Conservation (phyloP, 306 rosid species). For the Cajanus cajan region DNA sequence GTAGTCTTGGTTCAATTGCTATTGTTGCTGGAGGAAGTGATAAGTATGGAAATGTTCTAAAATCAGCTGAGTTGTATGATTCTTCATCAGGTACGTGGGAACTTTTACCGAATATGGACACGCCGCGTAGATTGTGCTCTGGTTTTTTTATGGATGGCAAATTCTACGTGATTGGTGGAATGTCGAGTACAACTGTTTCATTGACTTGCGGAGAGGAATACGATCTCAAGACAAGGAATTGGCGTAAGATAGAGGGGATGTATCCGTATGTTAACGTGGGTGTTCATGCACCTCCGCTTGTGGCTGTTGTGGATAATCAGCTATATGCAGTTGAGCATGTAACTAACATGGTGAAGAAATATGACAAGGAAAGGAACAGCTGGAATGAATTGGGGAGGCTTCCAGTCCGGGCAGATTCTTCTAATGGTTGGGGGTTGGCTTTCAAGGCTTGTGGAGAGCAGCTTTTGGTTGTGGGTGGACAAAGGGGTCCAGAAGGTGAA, state of each 20-base stretch:
- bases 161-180: constrained; percentile 92
- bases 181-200: constrained; percentile 72
- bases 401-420: constrained; percentile 81
- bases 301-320: constrained; percentile 88
- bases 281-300: constrained; percentile 95
- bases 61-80: constrained; percentile 78
- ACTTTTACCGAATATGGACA: constrained; percentile 71
- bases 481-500: constrained; percentile 90
- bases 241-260: constrained; percentile 85
- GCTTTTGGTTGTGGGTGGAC: constrained; percentile 92
- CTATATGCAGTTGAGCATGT: constrained; percentile 74
- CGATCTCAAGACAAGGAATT: constrained; percentile 62
- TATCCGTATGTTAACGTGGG: constrained; percentile 75
- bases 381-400: constrained; percentile 91
- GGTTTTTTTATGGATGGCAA: constrained; percentile 87
- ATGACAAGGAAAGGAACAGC: constrained; percentile 66
- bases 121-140: constrained; percentile 84
- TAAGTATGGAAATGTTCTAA: constrained; percentile 65
- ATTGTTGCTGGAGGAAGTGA: constrained; percentile 92
- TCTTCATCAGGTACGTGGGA: constrained; percentile 71
- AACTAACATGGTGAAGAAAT: constrained; percentile 89
- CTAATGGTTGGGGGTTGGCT: constrained; percentile 95
- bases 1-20: constrained; percentile 79
- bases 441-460: constrained; percentile 93
- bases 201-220: constrained; percentile 92